Base-by-base conservation (phyloP, 768 basidiomycete species). In the Hygrocybe coccinea region DNA sequence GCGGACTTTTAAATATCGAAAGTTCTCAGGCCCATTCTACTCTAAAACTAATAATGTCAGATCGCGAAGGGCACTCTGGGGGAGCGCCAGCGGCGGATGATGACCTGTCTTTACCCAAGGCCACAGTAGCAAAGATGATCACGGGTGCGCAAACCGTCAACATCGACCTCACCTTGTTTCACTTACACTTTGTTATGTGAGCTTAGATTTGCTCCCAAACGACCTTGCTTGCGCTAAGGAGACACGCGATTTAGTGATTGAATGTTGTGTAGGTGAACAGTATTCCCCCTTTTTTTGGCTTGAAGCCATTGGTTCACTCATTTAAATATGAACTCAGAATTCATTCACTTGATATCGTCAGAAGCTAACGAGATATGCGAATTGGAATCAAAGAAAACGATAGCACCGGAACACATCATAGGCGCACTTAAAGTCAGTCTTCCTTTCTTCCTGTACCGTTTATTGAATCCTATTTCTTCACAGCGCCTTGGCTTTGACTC, bases 341-440 rank as follows among this genome's bases (percentile, higher is more conserved):
- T 98, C 70, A 95, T 99, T 59, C 92, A 98, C 69, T 74, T 98
- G 71, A 88, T 99, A 68, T 95, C 97, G 15, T 92, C 94, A 8
- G 93, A 97, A 68, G 92, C 97, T 51, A 98, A 98, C 69, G 92
- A 97, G 61, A 91, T 97, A 58, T 99, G 97, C 66, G 97, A 98
- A 67, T 87, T 92, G 68, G 94, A 95, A 67, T 91, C 92, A 22
- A 97, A 97, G 77, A 99, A 99, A 77, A 99, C 97, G 1, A 98
- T 99, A 63, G 89, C 93, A 4, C 97, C 97, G 1, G 97, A 99
- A 64, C 97, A 99, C 67, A 94, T 98, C 43, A 87, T 97, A 29
- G 76, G 80, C 21, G 97, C 97, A 5, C 76, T 99, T 54, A 92
- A 92, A 76, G 95, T 90, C 55, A 50, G 78, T 71, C 15, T 22